These are phyloP conservation scores for Alternaria consortialis DNA, from an alignment of 2,329 filamentous ascomycete genomes.

Conservation along the genomic window DNA sequence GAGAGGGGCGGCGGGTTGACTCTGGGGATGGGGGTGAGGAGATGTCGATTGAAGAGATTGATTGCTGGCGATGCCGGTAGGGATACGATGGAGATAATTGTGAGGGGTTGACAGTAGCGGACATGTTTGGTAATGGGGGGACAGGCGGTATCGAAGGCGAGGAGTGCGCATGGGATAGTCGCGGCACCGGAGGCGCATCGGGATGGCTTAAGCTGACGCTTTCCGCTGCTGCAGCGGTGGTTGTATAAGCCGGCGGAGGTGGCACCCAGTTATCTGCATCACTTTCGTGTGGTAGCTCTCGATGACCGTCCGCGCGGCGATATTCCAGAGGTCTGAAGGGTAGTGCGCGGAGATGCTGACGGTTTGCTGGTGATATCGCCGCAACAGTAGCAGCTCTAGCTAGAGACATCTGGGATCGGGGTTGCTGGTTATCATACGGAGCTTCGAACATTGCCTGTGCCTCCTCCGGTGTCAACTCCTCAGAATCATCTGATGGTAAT, in stretches of 20 bases:
- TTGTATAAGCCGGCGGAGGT: conserved; percentile 81
- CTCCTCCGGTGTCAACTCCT: conserved; percentile 46
- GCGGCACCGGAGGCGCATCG: conserved; percentile 38
- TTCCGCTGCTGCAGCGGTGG: conserved; percentile 60
- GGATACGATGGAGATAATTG: conserved; percentile 40
- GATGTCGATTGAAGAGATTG: conserved; percentile 45
- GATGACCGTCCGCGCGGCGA: conserved; percentile 72
- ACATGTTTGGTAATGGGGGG: conserved; percentile 38
- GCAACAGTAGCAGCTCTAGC: conserved; percentile 56
- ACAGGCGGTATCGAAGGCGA: conserved; percentile 31
- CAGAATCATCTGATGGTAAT: conserved; percentile 39
- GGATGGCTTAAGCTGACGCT: conserved; percentile 51
- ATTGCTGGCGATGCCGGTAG: conserved; percentile 32
- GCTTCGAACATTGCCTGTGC: conserved; percentile 51
- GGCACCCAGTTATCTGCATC: conserved; percentile 90
- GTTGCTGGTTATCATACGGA: conserved; percentile 53
- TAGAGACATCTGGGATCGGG: conserved; percentile 51
- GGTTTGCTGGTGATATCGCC: conserved; percentile 76
- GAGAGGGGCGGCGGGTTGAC: conserved; percentile 33
- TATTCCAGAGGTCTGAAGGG: conserved; percentile 67
- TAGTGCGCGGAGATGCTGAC: conserved; percentile 69
- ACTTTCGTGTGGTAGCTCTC: conserved; percentile 82
- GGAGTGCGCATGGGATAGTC: conserved; percentile 10
- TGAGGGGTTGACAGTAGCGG: conserved; percentile 30
- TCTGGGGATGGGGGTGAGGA: conserved; percentile 25